Evolutionary conservation across 2,329 filamentous ascomycete genomes (phyloP), one percentile per base, ranked within the genome.

Genomic region (Acrocalymma vagum): DNA sequence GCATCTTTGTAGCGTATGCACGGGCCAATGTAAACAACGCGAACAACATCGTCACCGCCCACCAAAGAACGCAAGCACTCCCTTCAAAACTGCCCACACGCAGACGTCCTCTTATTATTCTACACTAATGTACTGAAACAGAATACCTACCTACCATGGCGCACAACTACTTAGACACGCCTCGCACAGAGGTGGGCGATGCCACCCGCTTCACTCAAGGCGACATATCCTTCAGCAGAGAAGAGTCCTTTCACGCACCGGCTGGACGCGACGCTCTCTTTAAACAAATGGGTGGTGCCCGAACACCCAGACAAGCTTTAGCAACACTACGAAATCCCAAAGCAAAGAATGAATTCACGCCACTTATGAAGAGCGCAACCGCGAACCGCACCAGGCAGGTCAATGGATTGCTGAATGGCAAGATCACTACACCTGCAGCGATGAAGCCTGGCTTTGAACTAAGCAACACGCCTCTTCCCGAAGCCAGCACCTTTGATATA

Each of bases 291-390:
- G 84, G 84, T 55, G 87, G 88, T 28, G 55, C 59, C 14, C 55
- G 58, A 72, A 96, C 93, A 36, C 93, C 93, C 21, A 85, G 88
- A 51, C 82, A 85, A 13, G 84, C 87, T 14, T 79, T 96, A 27
- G 81, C 82, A 47, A 35, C 55, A 7, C 50, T 58, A 55, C 83
- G 83, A 59, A 94, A 77, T 44, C 56, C 62, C 3, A 65, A 63
- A 21, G 77, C 74, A 11, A 79, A 76, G 51, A 86, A 85, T 57
- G 95, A 99, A 62, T 99, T 99, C 69, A 99, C 94, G 0, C 94
- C 95, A 0, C 76, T 99, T 55, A 83, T 99, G 65, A 96, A 95
- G 71, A 86, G 83, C 57, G 78, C 90, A 76, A 78, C 92, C 78
- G 76, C 90, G 76, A 80, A 88, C 76, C 75, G 86, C 77, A 70